Evolutionary conservation across 202 grass and related monocot species (phyloP).

Genomic region (Eragrostis tef): DNA sequence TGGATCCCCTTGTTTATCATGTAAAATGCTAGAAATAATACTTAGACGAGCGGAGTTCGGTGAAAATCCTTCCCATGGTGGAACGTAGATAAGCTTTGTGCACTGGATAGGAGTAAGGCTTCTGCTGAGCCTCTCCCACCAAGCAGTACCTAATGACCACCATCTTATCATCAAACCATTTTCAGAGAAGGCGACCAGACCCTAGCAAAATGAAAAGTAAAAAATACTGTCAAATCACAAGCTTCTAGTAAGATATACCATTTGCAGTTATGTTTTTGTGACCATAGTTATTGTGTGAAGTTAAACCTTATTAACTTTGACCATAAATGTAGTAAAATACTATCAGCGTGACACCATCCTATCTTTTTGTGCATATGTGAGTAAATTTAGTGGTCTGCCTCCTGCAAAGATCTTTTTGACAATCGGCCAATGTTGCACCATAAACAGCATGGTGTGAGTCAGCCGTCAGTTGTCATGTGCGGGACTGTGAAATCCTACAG

Average conservation of each 20-base stretch:
- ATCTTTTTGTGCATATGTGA: neutral
- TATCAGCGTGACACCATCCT: neutral
- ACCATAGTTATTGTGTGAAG: neutral
- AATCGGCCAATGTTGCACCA: neutral
- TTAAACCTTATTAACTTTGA: neutral
- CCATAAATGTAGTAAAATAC: neutral
- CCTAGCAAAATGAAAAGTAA: slow-evolving; percentile 49
- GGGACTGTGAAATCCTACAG: neutral
- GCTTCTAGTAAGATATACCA: slow-evolving; percentile 13
- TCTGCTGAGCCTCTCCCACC: slow-evolving; percentile 97
- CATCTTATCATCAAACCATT: slow-evolving; percentile 99
- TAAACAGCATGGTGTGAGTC: neutral
- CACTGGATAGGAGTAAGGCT: slow-evolving; percentile 86
- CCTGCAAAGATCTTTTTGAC: neutral
- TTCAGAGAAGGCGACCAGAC: slow-evolving; percentile 92
- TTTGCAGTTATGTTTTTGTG: slow-evolving; percentile 10
- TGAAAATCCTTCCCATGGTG: slow-evolving; percentile 97
- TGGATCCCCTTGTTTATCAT: slow-evolving; percentile 63
- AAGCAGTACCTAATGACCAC: slow-evolving; percentile 92
- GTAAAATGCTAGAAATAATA: slow-evolving; percentile 76
- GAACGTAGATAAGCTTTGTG: slow-evolving; percentile 96
- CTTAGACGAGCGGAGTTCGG: slow-evolving; percentile 86
- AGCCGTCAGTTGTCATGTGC: neutral
- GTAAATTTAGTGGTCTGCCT: neutral
- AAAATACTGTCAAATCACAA: slow-evolving; percentile 31